Evolutionary conservation across 164 flowering plant genomes (phyloP).

Genomic region (Pachysandra terminalis): DNA sequence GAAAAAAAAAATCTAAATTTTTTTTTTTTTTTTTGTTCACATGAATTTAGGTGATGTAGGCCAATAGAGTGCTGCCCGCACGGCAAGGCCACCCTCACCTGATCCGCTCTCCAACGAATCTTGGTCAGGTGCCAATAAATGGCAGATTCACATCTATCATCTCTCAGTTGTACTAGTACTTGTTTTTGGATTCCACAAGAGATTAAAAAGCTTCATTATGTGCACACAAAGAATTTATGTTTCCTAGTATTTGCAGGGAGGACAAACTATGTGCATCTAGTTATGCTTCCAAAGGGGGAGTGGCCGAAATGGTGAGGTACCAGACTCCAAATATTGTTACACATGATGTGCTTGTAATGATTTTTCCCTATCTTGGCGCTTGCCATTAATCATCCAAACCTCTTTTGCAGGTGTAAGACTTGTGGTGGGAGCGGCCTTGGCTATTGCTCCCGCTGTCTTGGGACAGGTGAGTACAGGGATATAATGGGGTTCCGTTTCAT

Average conservation of each 20-base stretch:
- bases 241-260: conserved; percentile 42
- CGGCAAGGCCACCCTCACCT: too few relatives aligned
- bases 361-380: neutral
- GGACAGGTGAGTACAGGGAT: conserved; percentile 76
- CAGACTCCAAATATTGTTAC: neutral
- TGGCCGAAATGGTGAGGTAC: conserved; percentile 90
- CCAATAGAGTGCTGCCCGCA: too few relatives aligned
- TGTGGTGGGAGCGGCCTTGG: conserved; percentile 82
- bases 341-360: neutral
- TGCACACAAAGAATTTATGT: neutral
- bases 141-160: too few relatives aligned
- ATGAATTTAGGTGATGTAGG: too few relatives aligned
- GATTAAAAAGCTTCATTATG: neutral
- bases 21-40: too few relatives aligned
- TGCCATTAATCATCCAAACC: neutral
- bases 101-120: too few relatives aligned
- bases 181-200: too few relatives aligned
- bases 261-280: conserved; percentile 51
- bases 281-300: conserved; percentile 82
- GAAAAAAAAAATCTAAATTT: too few relatives aligned
- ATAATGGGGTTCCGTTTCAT: conserved; percentile 80
- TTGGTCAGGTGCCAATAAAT: too few relatives aligned
- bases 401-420: conserved; percentile 59
- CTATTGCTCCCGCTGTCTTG: conserved; percentile 73
- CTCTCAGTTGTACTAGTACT: too few relatives aligned